Evolutionary conservation across 192 early-diverging fungal genomes (phyloP), one percentile per base, ranked within the genome.

Genomic region (Allomyces arbusculus): DNA sequence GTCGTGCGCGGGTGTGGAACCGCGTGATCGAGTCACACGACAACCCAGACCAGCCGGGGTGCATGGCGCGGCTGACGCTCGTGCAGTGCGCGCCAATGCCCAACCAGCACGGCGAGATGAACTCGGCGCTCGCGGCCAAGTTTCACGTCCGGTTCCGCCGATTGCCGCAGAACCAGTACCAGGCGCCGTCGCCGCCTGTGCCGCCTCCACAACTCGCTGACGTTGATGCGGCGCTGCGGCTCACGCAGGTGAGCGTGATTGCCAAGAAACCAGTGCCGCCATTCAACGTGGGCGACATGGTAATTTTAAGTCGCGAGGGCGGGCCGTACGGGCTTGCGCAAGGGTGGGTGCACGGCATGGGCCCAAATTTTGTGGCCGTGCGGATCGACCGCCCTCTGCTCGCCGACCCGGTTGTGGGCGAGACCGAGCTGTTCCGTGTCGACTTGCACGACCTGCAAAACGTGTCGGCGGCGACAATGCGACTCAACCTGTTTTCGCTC

Each of bases 361-460:
- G 20, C 50, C 50, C 20, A 0, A n/a, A 58, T 58, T 58, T n/a
- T 3, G 50, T 58, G 50, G 50, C 20, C 16, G 50, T 58, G 50
- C 16, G 16, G 3, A n/a, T 58, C 50, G 20, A 58, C 9, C 50
- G 50, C 7, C 16, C 50, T 2, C 9, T 58, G 16, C 50, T 14
- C 50, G 50, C 16, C 50, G 16, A 58, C 16, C 50, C 50, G 16
- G 50, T 58, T 16, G 50, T n/a, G 20, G 50, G 50, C 50, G 20
- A 58, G 12, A 58, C 50, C 63, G 66, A 4, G 75, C 64, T 71
- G 6, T 91, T 83, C 68, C 72, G 90, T 7, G 84, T 97, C 28
- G 91, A 97, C 69, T 88, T 86, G 72, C 91, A 97, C 68, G 89
- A 91, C 67, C 77, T 89, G 71, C 71, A 76, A 3, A 72, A 77